Evolutionary conservation across 1,139 yeast species (phyloP).

Genomic region (Schizosaccharomyces versatilis): DNA sequence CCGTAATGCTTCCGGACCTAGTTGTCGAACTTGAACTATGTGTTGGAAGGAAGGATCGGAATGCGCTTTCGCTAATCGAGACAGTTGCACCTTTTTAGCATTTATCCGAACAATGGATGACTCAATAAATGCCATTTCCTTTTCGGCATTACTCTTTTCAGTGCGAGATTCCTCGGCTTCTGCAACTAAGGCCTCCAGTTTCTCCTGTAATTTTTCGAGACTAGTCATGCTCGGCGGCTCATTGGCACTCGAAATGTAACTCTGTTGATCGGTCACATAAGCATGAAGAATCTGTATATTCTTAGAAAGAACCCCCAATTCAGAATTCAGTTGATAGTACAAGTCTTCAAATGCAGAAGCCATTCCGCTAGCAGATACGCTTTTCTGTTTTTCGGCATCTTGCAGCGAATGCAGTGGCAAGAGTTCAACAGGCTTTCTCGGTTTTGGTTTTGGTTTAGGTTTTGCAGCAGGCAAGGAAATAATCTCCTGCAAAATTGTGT

Average conservation of each 20-base stretch:
- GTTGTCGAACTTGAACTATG: background rate
- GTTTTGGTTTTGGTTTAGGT: too few relatives aligned
- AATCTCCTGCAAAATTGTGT: background rate
- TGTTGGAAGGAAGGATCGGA: background rate
- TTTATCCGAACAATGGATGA: background rate
- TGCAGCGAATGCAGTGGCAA: too few relatives aligned
- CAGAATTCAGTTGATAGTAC: background rate
- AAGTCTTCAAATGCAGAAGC: too few relatives aligned
- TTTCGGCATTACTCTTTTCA: background rate
- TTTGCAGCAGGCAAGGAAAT: background rate
- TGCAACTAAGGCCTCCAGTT: background rate
- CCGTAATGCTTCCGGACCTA: slow-evolving; percentile 1
- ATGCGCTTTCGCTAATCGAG: background rate
- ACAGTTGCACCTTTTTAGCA: background rate
- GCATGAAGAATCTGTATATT: background rate
- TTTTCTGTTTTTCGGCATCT: too few relatives aligned
- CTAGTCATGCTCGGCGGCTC: background rate
- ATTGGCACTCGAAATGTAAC: background rate
- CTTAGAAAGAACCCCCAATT: background rate
- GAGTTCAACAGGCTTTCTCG: too few relatives aligned
- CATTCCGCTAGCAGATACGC: too few relatives aligned
- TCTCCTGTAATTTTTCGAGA: background rate
- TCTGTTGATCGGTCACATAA: background rate
- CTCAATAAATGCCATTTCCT: background rate
- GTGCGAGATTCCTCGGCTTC: background rate